Evolutionary conservation across 2,329 filamentous ascomycete genomes (phyloP), one percentile per base, ranked within the genome.

Genomic region (Colletotrichum tamarilloi): DNA sequence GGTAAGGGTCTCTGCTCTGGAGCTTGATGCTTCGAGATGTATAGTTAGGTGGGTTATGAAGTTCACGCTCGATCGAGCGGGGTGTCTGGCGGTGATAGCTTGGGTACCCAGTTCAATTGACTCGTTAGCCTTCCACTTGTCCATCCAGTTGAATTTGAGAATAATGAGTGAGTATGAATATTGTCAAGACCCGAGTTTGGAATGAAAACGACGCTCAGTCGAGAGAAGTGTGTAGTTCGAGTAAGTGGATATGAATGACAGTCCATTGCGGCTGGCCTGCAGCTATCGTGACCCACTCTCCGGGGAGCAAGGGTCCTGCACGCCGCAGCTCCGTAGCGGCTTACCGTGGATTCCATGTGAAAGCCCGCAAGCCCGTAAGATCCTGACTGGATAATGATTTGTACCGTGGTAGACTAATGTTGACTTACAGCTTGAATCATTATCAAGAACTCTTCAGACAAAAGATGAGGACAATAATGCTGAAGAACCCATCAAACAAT

Each of bases 1-100:
- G 32, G 16, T 32, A 24, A 24, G 77, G 73, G 63, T 78, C 12
- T 67, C 72, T 74, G 38, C 69, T 67, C 66, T 77, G 68, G 74
- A 38, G 57, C 62, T 72, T 42, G 24, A 46, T 2, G 68, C 63
- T 30, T 49, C n/a, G 52, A 72, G 58, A 11, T 67, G 72, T 64
- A 64, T n/a, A 63, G 58, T 38, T 59, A 59, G 53, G 62, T 63
- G 60, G 30, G n/a, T 1, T 4, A 7, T 19, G 56, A 16, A 60
- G 57, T 74, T 52, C 52, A 49, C 52, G 30, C 24, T 19, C 30
- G 56, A 4, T 35, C 49, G 46, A 38, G 68, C 57, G 16, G 56
- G 38, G 19, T n/a, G 60, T 9, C 9, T 64, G 24, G 67, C 42
- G 67, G 68, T 72, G 67, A 32, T 26, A 72, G 68, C 67, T 42